Conservation (phyloP, 177 flowering plant species). For the Tripterygium wilfordii region DNA sequence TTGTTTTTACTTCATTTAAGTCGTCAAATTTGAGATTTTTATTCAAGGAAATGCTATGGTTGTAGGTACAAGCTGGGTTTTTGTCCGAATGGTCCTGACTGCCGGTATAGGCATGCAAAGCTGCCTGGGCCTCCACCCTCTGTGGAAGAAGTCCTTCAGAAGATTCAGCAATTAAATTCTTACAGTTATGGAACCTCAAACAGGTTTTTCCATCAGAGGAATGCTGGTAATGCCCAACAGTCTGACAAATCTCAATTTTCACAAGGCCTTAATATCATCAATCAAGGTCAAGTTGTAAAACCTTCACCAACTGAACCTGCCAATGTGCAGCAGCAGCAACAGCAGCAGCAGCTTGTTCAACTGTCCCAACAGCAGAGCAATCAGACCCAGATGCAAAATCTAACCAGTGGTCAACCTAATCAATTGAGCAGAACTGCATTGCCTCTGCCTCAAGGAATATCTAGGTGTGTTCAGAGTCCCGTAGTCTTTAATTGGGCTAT, state of each 20-base stretch:
- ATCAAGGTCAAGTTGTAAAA: constrained; percentile 47
- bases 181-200: constrained; percentile 58
- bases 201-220: constrained; percentile 67
- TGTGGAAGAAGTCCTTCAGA: constrained; percentile 94
- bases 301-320: constrained; percentile 45
- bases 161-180: constrained; percentile 79
- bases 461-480: constrained; percentile 94
- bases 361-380: constrained; percentile 51
- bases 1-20: neutral
- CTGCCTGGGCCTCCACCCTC: constrained; percentile 96
- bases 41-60: neutral
- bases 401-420: constrained; percentile 50
- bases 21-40: neutral
- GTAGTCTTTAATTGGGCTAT: constrained; percentile 41
- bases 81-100: constrained; percentile 99
- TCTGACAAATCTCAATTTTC: constrained; percentile 55
- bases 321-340: constrained; percentile 45
- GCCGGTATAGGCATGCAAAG: constrained; percentile 97
- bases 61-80: constrained; percentile 98
- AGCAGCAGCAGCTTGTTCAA: constrained; percentile 50
- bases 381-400: constrained; percentile 56
- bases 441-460: constrained; percentile 84
- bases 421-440: constrained; percentile 57
- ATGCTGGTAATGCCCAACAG: constrained; percentile 48
- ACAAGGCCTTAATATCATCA: constrained; percentile 39